Evolutionary conservation across 2,329 filamentous ascomycete genomes (phyloP).

Genomic region (Arthroderma sp.): DNA sequence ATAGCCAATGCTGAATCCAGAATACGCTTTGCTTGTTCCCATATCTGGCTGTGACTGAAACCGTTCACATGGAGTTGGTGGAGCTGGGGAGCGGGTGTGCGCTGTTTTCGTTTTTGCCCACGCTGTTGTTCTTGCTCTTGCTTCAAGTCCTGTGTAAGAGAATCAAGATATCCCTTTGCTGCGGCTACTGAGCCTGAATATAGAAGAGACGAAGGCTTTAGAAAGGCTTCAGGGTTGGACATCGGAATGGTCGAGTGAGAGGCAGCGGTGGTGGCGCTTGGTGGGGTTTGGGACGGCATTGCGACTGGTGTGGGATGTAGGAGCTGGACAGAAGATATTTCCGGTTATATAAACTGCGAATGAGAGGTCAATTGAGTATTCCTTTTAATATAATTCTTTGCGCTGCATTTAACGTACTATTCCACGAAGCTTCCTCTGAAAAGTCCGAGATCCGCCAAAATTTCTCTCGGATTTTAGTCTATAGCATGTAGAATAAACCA

Average conservation of each 20-base stretch:
- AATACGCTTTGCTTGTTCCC: slow-evolving; percentile 82
- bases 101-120: slow-evolving; percentile 67
- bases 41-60: slow-evolving; percentile 79
- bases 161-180: slow-evolving; percentile 70
- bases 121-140: slow-evolving; percentile 55
- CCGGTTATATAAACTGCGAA: not conserved
- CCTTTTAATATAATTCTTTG: not conserved
- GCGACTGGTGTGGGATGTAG: not conserved
- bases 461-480: not conserved
- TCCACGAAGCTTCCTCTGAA: not conserved
- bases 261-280: not conserved
- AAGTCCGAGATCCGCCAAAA: not conserved
- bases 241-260: not conserved
- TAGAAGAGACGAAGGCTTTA: slow-evolving; percentile 58
- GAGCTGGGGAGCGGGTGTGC: slow-evolving; percentile 47
- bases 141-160: slow-evolving; percentile 64
- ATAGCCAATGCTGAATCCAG: slow-evolving; percentile 53
- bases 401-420: not conserved
- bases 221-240: slow-evolving; percentile 53
- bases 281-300: not conserved
- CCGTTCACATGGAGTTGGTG: slow-evolving; percentile 76
- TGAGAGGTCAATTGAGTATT: not conserved
- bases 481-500: not conserved
- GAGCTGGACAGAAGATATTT: not conserved
- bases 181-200: slow-evolving; percentile 59